These are phyloP conservation scores for Backusella luteola DNA, from an alignment of 192 early-diverging fungal species.

Conservation along the genomic window DNA sequence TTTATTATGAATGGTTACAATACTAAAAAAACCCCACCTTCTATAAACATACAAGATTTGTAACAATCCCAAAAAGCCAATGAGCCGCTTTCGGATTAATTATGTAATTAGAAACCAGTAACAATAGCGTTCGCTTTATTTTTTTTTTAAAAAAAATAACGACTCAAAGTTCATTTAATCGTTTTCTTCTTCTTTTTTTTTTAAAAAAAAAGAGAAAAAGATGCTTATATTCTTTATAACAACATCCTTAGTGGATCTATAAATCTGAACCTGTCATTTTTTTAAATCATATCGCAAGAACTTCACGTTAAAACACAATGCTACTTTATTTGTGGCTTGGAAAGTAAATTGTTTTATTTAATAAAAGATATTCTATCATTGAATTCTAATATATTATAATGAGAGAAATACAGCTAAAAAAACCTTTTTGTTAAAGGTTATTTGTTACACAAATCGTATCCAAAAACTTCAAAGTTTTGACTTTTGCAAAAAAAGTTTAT, in stretches of 20 bases:
- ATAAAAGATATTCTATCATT: background rate
- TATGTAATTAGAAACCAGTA: background rate
- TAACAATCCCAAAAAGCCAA: background rate
- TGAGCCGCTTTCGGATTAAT: background rate
- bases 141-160: background rate
- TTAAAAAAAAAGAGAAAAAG: too few species aligned
- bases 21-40: background rate
- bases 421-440: too few species aligned
- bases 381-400: background rate
- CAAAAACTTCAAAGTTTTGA: background rate
- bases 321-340: background rate
- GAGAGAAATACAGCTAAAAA: background rate
- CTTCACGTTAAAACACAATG: background rate
- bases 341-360: background rate
- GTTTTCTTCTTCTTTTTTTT: too few species aligned
- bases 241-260: too few species aligned
- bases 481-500: background rate
- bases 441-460: background rate
- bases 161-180: too few species aligned
- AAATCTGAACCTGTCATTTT: background rate
- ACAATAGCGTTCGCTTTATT: background rate
- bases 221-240: too few species aligned
- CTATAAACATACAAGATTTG: background rate
- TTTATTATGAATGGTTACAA: background rate
- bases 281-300: background rate